These are phyloP conservation scores for Capsella rubella DNA, from an alignment of 441 rosid genomes.

Conservation along the genomic window DNA sequence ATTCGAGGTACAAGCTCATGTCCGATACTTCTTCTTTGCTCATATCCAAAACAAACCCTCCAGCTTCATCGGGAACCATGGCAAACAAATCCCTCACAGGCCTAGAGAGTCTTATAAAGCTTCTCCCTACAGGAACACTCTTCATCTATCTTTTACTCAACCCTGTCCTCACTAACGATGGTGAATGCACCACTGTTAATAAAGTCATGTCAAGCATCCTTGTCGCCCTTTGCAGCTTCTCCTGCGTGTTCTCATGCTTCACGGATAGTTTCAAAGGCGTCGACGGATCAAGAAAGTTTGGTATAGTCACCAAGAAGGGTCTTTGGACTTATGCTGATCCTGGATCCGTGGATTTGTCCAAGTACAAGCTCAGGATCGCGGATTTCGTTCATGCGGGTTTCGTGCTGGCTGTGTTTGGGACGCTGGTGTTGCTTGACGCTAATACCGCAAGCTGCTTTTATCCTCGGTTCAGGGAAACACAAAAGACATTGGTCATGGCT, in stretches of 20 bases:
- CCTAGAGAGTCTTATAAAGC: conserved; percentile 71
- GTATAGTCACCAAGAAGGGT: conserved; percentile 66
- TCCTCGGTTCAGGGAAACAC: conserved; percentile 55
- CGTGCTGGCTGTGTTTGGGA: conserved; percentile 61
- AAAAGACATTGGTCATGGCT: conserved; percentile 61
- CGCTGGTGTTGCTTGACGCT: conserved; percentile 59
- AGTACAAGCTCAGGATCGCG: conserved; percentile 53
- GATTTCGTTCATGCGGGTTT: conserved; percentile 78
- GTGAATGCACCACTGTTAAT: conserved; percentile 58
- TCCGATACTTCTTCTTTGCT: conserved; percentile 36
- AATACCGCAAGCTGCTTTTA: conserved; percentile 75
- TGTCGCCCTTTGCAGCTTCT: conserved; percentile 64
- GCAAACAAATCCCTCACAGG: conserved; percentile 56
- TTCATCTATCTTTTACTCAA: conserved; percentile 82
- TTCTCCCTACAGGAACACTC: conserved; percentile 92
- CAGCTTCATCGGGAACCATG: conserved; percentile 42
- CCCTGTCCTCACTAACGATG: conserved; percentile 77
- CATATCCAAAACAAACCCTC: conserved; percentile 34
- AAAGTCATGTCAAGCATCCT: conserved; percentile 62
- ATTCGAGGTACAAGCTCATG: conserved; percentile 17
- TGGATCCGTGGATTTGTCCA: conserved; percentile 55
- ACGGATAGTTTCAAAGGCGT: conserved; percentile 72
- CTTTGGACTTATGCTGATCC: conserved; percentile 62
- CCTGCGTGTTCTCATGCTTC: conserved; percentile 70
- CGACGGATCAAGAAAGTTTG: conserved; percentile 61